phyloP scores from a whole-genome alignment of 306 rosid genomes.

The Rubus idaeus region DNA sequence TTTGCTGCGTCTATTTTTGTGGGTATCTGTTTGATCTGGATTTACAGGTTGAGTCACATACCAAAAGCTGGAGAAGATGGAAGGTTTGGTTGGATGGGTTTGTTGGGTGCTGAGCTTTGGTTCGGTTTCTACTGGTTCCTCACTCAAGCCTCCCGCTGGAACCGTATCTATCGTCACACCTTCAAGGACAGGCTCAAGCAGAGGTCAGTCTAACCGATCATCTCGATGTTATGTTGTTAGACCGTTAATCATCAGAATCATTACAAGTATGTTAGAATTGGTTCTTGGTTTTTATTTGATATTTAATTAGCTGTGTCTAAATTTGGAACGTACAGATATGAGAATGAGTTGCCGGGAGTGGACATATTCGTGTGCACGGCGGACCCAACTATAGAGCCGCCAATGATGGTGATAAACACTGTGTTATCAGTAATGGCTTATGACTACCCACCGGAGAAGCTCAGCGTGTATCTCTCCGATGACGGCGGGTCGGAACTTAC shows the following conservation, averaged over 20 bases:
- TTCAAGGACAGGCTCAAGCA: constrained; percentile 56
- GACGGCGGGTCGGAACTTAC: constrained; percentile 72
- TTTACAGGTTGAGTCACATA: constrained; percentile 49
- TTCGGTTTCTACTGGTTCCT: constrained; percentile 78
- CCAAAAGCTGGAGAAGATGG: constrained; percentile 33
- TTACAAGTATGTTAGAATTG: not conserved
- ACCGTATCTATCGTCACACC: constrained; percentile 45
- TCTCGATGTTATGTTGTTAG: not conserved
- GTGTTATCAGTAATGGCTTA: constrained; percentile 75
- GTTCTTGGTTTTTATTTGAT: not conserved
- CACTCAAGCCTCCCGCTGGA: constrained; percentile 71
- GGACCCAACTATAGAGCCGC: constrained; percentile 69
- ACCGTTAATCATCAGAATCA: not conserved
- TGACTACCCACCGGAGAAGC: constrained; percentile 70
- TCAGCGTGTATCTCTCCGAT: constrained; percentile 75
- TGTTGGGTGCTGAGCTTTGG: constrained; percentile 73
- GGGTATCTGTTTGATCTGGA: constrained; percentile 65
- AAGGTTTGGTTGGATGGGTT: constrained; percentile 56
- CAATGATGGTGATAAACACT: constrained; percentile 73
- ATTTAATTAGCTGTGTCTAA: too few relatives aligned
- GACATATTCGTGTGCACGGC: constrained; percentile 92
- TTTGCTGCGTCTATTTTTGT: constrained; percentile 48
- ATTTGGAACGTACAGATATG: constrained; percentile 44
- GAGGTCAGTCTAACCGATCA: constrained; percentile 34
- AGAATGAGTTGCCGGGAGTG: constrained; percentile 50